Evolutionary conservation across 768 basidiomycete species (phyloP).

Genomic region (Rhodotorula taiwanensis): DNA sequence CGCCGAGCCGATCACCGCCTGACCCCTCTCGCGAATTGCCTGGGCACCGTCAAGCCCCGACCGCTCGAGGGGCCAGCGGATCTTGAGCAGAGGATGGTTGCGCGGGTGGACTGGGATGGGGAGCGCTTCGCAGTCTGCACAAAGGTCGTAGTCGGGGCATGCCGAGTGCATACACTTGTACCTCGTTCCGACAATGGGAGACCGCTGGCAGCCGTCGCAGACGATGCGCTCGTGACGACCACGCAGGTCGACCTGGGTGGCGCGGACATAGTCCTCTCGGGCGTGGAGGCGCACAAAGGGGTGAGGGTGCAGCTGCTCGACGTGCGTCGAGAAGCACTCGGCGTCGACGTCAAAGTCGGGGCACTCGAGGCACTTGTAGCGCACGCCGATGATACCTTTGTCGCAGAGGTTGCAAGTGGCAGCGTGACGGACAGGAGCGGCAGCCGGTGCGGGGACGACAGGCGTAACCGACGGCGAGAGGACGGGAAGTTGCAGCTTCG

Average conservation of each 20-base stretch:
- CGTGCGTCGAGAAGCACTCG: neutral
- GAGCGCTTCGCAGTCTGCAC: conserved; percentile 66
- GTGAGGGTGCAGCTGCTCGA: conserved; percentile 22
- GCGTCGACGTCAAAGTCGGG: conserved; percentile 24
- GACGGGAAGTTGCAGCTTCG: neutral
- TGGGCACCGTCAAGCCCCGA: too few relatives aligned
- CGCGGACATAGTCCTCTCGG: neutral
- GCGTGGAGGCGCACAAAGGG: conserved; percentile 18
- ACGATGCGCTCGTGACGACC: conserved; percentile 53
- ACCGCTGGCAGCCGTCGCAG: conserved; percentile 68
- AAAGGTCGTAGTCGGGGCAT: conserved; percentile 76
- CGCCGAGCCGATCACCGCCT: neutral
- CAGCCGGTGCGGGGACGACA: too few relatives aligned
- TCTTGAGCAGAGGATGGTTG: conserved; percentile 68
- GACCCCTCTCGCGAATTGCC: neutral
- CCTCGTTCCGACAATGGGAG: conserved; percentile 60
- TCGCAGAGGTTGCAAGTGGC: conserved; percentile 59
- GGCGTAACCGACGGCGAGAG: neutral
- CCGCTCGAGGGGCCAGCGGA: conserved; percentile 45
- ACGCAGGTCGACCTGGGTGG: neutral
- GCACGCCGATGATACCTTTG: conserved; percentile 55
- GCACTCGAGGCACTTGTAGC: conserved; percentile 60
- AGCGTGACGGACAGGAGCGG: conserved; percentile 19
- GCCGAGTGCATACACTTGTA: conserved; percentile 77
- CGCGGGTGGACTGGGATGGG: conserved; percentile 69